Evolutionary conservation across 257 asterid genomes (phyloP).

Genomic region (Plectranthus barbatus): DNA sequence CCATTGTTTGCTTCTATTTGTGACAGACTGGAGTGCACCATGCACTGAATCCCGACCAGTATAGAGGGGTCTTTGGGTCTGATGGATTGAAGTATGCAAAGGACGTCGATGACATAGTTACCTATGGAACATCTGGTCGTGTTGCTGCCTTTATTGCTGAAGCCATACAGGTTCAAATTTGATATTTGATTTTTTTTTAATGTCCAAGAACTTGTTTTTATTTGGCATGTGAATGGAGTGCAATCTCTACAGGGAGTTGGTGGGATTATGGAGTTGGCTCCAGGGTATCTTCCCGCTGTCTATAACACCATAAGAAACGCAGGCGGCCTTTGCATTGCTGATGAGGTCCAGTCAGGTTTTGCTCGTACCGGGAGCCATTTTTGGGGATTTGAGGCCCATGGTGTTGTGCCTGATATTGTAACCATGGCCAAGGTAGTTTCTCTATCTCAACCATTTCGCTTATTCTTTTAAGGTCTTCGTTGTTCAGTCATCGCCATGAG

Average conservation of each 20-base stretch:
- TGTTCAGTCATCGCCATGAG: neutral
- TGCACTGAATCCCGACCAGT: slow-evolving; percentile 84
- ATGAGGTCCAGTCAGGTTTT: slow-evolving; percentile 94
- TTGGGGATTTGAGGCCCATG: slow-evolving; percentile 97
- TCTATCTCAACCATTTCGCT: neutral
- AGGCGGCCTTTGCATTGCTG: slow-evolving; percentile 94
- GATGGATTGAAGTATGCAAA: slow-evolving; percentile 77
- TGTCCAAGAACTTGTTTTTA: neutral
- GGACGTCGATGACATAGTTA: slow-evolving; percentile 79
- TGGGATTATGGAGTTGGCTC: slow-evolving; percentile 93
- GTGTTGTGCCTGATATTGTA: slow-evolving; percentile 86
- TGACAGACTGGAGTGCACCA: slow-evolving; percentile 89
- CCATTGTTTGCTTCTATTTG: neutral
- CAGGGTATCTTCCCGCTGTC: slow-evolving; percentile 83
- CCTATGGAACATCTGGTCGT: slow-evolving; percentile 78
- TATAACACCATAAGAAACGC: slow-evolving; percentile 61
- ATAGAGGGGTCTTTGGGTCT: slow-evolving; percentile 80
- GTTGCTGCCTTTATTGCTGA: slow-evolving; percentile 84
- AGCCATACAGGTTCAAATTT: slow-evolving; percentile 70
- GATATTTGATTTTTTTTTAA: neutral
- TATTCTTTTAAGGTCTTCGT: neutral
- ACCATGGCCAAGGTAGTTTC: slow-evolving; percentile 87
- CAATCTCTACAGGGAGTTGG: slow-evolving; percentile 74
- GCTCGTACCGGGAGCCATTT: slow-evolving; percentile 85
- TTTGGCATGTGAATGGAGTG: neutral